Evolutionary conservation across 257 asterid species (phyloP).

Genomic region (Verbena officinalis): DNA sequence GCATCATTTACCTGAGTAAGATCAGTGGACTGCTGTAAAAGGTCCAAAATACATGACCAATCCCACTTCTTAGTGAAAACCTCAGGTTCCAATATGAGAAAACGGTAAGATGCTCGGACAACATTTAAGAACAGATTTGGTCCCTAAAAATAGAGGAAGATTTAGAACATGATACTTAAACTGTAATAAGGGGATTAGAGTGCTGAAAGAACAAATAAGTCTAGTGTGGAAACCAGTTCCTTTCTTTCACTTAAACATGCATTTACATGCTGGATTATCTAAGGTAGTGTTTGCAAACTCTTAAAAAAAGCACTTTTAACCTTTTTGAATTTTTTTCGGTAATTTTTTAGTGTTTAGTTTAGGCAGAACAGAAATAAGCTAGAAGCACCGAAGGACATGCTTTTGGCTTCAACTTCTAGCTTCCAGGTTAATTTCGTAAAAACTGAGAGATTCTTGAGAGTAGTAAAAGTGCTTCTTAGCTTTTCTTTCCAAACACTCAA

Average conservation of each 20-base stretch:
- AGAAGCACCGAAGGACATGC: too few species aligned
- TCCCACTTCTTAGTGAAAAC: constrained; percentile 75
- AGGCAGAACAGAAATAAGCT: too few species aligned
- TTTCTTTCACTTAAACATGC: background rate
- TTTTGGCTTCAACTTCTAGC: too few species aligned
- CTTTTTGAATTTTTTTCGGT: too few species aligned
- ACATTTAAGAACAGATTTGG: constrained; percentile 54
- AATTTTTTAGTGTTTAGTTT: too few species aligned
- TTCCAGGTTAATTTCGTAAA: too few species aligned
- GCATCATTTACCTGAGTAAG: constrained; percentile 31
- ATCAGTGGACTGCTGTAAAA: constrained; percentile 44
- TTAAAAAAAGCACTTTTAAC: too few species aligned
- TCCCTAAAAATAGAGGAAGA: constrained; percentile 42
- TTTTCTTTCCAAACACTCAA: too few species aligned
- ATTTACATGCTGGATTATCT: too few species aligned
- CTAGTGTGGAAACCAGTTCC: background rate
- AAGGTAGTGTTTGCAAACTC: too few species aligned
- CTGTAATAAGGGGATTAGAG: constrained; percentile 5
- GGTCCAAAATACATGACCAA: constrained; percentile 78
- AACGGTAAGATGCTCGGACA: constrained; percentile 64
- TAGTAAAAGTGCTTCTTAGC: too few species aligned
- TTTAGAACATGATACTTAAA: constrained; percentile 12
- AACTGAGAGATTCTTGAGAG: too few species aligned
- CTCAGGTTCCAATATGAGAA: constrained; percentile 65
- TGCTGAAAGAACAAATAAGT: background rate